phyloP scores from a whole-genome alignment of 1,284 basidiomycete species.

The Melampsora larici-populina region DNA sequence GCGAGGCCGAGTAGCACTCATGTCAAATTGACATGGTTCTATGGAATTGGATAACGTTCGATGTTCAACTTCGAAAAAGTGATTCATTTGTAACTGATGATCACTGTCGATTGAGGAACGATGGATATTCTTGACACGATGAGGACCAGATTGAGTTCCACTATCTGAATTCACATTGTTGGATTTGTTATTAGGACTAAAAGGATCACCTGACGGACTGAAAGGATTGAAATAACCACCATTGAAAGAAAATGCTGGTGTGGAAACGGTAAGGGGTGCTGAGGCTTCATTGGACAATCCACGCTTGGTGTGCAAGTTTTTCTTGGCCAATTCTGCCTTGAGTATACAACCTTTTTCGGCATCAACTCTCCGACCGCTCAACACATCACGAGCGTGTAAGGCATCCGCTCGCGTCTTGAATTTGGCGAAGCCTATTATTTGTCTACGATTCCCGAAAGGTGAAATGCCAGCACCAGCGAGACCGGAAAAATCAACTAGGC shows the following conservation, averaged over 20 bases:
- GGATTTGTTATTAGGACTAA: not conserved
- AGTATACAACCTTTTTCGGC: constrained; percentile 88
- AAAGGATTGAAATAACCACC: not conserved
- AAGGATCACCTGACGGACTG: not conserved
- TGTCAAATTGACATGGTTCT: not conserved
- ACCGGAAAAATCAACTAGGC: not conserved
- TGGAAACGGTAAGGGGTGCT: not conserved
- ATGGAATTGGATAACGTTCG: not conserved
- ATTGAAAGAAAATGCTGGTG: too few species aligned
- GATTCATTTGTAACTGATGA: not conserved
- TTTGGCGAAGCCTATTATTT: constrained; percentile 97
- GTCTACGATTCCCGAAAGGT: constrained; percentile 59
- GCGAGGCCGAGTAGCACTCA: not conserved
- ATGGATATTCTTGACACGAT: not conserved
- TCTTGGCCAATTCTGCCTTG: constrained; percentile 99
- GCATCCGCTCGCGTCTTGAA: constrained; percentile 86
- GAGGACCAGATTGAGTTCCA: not conserved
- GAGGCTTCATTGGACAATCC: constrained; percentile 49
- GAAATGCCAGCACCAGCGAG: constrained; percentile 38
- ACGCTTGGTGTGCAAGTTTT: constrained; percentile 92
- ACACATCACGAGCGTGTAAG: constrained; percentile 76
- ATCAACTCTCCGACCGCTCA: constrained; percentile 88
- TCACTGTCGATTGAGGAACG: not conserved
- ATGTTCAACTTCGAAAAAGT: not conserved
- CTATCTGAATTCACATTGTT: not conserved